These are phyloP conservation scores for Pleurotus tuoliensis DNA, from an alignment of 768 basidiomycete genomes.

Conservation along the genomic window DNA sequence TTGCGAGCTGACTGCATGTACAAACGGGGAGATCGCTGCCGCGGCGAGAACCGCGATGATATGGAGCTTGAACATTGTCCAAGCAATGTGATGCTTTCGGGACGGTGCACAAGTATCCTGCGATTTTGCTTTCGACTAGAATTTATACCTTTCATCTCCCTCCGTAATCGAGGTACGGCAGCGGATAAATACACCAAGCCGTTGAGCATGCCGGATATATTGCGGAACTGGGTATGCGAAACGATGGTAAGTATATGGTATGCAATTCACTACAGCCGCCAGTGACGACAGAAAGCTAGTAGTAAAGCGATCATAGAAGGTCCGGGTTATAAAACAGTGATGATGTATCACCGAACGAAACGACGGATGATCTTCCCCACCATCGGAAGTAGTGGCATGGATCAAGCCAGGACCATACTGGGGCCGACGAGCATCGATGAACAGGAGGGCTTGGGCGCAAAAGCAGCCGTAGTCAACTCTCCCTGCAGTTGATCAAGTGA, in stretches of 20 bases:
- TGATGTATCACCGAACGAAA: neutral
- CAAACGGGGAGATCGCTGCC: slow-evolving; percentile 22
- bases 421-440: too few species aligned
- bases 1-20: slow-evolving; percentile 40
- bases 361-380: neutral
- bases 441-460: too few species aligned
- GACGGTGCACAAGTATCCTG: too few species aligned
- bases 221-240: slow-evolving; percentile 2
- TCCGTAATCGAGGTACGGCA: neutral
- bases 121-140: too few species aligned
- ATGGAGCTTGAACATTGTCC: slow-evolving; percentile 27
- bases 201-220: neutral
- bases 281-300: neutral
- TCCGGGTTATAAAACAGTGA: neutral
- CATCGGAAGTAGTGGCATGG: too few species aligned
- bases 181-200: slow-evolving; percentile 3
- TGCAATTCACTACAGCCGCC: neutral
- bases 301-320: neutral
- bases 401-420: too few species aligned
- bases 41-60: slow-evolving; percentile 27
- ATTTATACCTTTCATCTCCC: too few species aligned
- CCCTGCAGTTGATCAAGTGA: too few species aligned
- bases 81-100: neutral
- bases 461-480: too few species aligned
- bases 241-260: neutral